Evolutionary conservation across 164 flowering plant species (phyloP).

Genomic region (Nymphaea thermarum): DNA sequence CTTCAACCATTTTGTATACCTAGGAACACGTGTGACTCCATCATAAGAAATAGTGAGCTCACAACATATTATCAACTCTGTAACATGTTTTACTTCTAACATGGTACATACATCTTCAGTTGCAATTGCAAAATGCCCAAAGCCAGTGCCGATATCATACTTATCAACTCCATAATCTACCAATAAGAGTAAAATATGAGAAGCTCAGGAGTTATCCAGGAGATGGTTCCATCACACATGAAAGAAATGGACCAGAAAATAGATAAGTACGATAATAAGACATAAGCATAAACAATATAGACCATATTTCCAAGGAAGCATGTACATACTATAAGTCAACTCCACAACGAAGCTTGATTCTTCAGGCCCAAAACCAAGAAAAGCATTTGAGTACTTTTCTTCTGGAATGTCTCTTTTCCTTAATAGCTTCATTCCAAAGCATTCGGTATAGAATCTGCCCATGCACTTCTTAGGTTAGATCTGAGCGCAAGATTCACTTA

Average conservation of each 20-base stretch:
- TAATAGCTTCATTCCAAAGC: conserved; percentile 87
- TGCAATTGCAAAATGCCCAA: conserved; percentile 96
- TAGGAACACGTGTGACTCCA: conserved; percentile 9
- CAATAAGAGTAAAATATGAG: not conserved
- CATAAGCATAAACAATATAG: too few species aligned
- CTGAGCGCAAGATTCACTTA: not conserved
- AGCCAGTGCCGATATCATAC: conserved; percentile 90
- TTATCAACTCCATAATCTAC: conserved; percentile 87
- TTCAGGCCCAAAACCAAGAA: conserved; percentile 95
- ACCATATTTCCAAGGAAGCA: not conserved
- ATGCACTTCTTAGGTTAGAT: not conserved
- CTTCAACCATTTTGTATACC: conserved; percentile 81
- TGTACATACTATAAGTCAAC: conserved; percentile 73
- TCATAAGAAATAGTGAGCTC: not conserved
- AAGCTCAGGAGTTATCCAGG: not conserved
- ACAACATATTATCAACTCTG: not conserved
- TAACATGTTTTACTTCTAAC: conserved; percentile 1
- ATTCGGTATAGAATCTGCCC: conserved; percentile 78
- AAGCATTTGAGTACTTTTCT: conserved; percentile 91
- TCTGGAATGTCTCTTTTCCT: conserved; percentile 86
- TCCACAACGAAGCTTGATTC: conserved; percentile 79
- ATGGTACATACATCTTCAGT: conserved; percentile 59
- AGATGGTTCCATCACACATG: too few species aligned
- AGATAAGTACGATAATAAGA: too few species aligned
- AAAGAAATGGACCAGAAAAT: too few species aligned